Evolutionary conservation across 164 flowering plant species (phyloP), one percentile per base, ranked within the genome.

Genomic region (Protea cynaroides): DNA sequence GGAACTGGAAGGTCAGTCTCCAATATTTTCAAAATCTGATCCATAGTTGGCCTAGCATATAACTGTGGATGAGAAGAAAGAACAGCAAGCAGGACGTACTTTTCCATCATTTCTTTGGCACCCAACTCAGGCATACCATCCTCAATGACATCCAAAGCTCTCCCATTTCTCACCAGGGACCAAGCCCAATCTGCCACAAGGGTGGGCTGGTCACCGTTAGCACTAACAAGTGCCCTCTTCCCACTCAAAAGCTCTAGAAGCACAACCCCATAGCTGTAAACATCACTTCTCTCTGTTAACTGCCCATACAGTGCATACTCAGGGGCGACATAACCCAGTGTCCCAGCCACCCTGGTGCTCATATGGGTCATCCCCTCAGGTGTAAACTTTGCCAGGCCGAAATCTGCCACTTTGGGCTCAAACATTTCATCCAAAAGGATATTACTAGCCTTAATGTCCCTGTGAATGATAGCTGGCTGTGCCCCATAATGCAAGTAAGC

Each of bases 251-350:
- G 85, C 85, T 90, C 96, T 56, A 90, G 90, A 38, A 92, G 83
- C 72, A 90, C 81, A 60, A 90, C 88, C 54, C 96, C 96, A 68
- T 85, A 92, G 74, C 96, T 87, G 58, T 81, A 89, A 25, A 89
- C 95, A 72, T 88, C 96, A 25, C 92, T 84, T 58, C 88, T 83
- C 67, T 92, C 96, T 0, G 96, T 87, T 62, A 92, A 66, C 44
- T 92, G 92, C 44, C 98, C 96, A 58, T 87, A 90, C 62, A 90
- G 65, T 0, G 96, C 96, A 75, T 92, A 92, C 73, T 92, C 98
- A 7, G 98, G 98, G 0, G 98, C 93, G 59, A 90, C 90, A 77
- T 90, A 92, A n/a, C 98, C 98, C 82, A 90, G 76, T 9, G 96
- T 92, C 55, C 98, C 96, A 0, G 95, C 96, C 46, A 92, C 95